These are phyloP conservation scores for Metschnikowia kofuensis DNA, from an alignment of 805 yeast species.

Conservation along the genomic window DNA sequence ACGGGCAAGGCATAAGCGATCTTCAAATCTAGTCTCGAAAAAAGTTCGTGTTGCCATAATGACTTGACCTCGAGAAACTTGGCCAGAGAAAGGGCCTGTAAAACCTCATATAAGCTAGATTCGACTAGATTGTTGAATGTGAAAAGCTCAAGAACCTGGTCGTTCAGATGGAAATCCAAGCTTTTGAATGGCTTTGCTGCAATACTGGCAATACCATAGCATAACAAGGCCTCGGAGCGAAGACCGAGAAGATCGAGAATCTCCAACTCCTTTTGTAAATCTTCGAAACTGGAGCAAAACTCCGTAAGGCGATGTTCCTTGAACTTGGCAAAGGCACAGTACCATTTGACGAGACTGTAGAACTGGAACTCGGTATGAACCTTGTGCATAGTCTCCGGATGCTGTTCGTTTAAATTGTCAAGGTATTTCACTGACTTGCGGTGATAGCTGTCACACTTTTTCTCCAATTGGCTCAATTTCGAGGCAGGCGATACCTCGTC, in stretches of 20 bases:
- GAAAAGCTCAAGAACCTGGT: slow-evolving; percentile 23
- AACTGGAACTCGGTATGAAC: slow-evolving; percentile 20
- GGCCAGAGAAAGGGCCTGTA: slow-evolving; percentile 23
- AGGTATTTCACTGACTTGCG: slow-evolving; percentile 21
- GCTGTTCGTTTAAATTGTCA: slow-evolving; percentile 3
- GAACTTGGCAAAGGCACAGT: slow-evolving; percentile 23
- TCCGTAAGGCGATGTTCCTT: slow-evolving; percentile 25
- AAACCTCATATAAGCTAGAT: slow-evolving; percentile 10
- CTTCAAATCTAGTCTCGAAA: slow-evolving; percentile 5
- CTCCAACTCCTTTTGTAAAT: slow-evolving; percentile 8
- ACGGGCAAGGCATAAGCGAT: slow-evolving; percentile 12
- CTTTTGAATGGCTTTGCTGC: slow-evolving; percentile 30
- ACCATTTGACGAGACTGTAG: slow-evolving; percentile 23
- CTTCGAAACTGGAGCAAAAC: slow-evolving; percentile 23
- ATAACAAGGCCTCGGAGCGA: slow-evolving; percentile 17
- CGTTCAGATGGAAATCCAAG: slow-evolving; percentile 14
- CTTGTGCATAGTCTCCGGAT: neutral
- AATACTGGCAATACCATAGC: slow-evolving; percentile 25
- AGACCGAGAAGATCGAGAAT: slow-evolving; percentile 1
- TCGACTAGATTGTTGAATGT: slow-evolving; percentile 1
- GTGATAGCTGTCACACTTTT: slow-evolving; percentile 24
- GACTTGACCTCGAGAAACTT: slow-evolving; percentile 18
- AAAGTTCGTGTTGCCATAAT: slow-evolving; percentile 1
- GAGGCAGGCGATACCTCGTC: slow-evolving; percentile 4
- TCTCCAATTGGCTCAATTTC: slow-evolving; percentile 17